Conservation (phyloP, 208 protist species). For the Crithidia brevicula region DNA sequence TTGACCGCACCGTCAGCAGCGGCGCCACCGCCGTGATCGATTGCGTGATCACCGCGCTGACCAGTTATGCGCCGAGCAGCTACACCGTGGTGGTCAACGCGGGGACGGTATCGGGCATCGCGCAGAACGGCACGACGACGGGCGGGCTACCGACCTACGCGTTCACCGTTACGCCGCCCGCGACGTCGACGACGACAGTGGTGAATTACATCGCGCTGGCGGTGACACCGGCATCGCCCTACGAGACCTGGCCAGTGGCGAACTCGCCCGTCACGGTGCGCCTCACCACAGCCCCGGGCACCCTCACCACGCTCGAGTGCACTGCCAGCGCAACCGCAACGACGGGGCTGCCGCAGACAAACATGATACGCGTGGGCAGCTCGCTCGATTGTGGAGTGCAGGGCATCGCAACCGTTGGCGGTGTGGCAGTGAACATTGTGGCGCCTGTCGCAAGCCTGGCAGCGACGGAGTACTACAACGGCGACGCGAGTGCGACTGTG, state of each 20-base stretch:
- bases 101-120: slow-evolving; percentile 48
- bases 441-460: slow-evolving; percentile 45
- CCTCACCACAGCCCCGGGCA: slow-evolving; percentile 54
- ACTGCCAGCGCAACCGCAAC: not conserved
- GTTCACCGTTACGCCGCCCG: slow-evolving; percentile 69
- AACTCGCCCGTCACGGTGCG: slow-evolving; percentile 71
- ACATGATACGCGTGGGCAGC: slow-evolving; percentile 56
- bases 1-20: slow-evolving; percentile 26
- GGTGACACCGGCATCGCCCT: slow-evolving; percentile 40
- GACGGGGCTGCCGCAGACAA: slow-evolving; percentile 30
- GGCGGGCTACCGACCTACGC: slow-evolving; percentile 42
- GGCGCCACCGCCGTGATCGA: slow-evolving; percentile 14
- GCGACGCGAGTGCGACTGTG: slow-evolving; percentile 21
- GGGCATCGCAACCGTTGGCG: slow-evolving; percentile 43
- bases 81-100: slow-evolving; percentile 66
- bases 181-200: not conserved
- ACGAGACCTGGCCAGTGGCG: slow-evolving; percentile 52
- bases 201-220: slow-evolving; percentile 68
- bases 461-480: slow-evolving; percentile 45
- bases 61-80: slow-evolving; percentile 24
- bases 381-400: slow-evolving; percentile 60
- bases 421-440: slow-evolving; percentile 55
- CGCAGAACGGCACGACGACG: slow-evolving; percentile 29
- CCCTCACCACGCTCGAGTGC: slow-evolving; percentile 52
- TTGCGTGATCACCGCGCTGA: slow-evolving; percentile 53